Base-by-base conservation (phyloP, 139 green algal species). In the Coccomyxa sp. region DNA sequence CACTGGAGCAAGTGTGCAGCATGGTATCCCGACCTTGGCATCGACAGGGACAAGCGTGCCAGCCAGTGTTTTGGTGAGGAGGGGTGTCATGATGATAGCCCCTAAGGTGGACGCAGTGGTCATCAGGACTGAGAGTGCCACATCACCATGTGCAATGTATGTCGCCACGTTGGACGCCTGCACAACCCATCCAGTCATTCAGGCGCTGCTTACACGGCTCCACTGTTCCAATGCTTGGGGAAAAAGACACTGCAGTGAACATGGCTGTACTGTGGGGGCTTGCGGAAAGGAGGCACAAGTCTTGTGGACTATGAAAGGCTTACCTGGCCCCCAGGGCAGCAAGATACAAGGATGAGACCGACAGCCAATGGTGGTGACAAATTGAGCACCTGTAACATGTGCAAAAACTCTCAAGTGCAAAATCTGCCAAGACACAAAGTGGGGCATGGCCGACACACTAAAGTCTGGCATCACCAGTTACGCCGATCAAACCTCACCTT, bases 51-150 rank as follows among this genome's bases (percentile, higher is more conserved):
- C 92, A 45, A 95, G 84, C 10, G 90, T 87, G 28, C 94, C 94
- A 15, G 92, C 88, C 28, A 96, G 84, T 12, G 90, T 12, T 59
- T 92, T 92, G 58, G 90, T 93, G 38, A 98, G 91, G 10, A 95
- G 81, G 9, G 94, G 94, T 13, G 94, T 98, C 93, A 98, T 96
- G 57, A 95, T 66, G 77, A 96, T 92, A 79, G 93, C 93, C 17
- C 91, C 90, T 31, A 97, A 67, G 0, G 94, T 98, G 59, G 91
- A 92, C 0, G 87, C 90, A 31, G 93, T 94, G 13, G 94, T 97
- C 94, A 97, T 97, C 28, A 96, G 85, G 76, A 97, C 93, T 15
- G 94, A 97, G 67, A 98, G 85, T 23, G 94, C 92, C 13, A 97
- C 94, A 83, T 98, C 91, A n/a, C 94, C 94, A 59, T 91, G 78